Percentiles rank a stretch among this genome's conserved stretches.
Evolutionary conservation across 495 filamentous ascomycete genomes (phyloP).

Genomic region (Staphylotrichum tortipilum): DNA sequence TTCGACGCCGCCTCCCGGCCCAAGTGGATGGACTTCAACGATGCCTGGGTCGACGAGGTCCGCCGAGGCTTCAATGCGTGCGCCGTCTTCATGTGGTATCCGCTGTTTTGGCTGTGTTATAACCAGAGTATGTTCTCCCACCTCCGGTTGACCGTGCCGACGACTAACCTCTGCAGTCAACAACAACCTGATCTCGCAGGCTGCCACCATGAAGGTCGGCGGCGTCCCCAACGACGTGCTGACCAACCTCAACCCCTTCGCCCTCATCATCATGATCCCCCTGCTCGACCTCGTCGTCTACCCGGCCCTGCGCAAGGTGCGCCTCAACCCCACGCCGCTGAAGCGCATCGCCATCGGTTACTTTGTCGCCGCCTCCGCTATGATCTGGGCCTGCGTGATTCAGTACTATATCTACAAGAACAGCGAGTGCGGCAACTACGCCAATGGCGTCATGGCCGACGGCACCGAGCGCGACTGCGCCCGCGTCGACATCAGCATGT

Average conservation of each 20-base stretch:
- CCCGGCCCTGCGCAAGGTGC: conserved; percentile 52
- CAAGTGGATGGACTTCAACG: conserved; percentile 64
- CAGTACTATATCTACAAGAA: conserved; percentile 63
- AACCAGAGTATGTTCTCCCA: conserved; percentile 27
- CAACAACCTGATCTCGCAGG: conserved; percentile 71
- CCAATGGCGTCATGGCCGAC: conserved; percentile 24
- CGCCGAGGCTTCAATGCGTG: conserved; percentile 58
- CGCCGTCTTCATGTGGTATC: conserved; percentile 55
- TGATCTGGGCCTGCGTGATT: conserved; percentile 57
- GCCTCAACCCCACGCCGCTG: conserved; percentile 62
- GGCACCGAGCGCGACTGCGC: conserved; percentile 7
- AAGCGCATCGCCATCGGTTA: conserved; percentile 68
- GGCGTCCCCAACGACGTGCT: conserved; percentile 74
- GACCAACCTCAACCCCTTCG: conserved; percentile 67
- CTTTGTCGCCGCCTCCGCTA: conserved; percentile 48
- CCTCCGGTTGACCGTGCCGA: not conserved
- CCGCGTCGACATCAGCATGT: conserved; percentile 40
- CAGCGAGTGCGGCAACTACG: conserved; percentile 48
- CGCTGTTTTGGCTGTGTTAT: conserved; percentile 45
- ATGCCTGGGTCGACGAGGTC: conserved; percentile 43
- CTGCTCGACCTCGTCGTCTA: conserved; percentile 63
- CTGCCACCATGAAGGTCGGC: conserved; percentile 58
- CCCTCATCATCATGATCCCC: conserved; percentile 72
- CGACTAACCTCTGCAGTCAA: conserved; percentile 21
- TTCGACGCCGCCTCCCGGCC: conserved; percentile 41